Evolutionary conservation across 257 asterid species (phyloP).

Genomic region (Lantana camara): DNA sequence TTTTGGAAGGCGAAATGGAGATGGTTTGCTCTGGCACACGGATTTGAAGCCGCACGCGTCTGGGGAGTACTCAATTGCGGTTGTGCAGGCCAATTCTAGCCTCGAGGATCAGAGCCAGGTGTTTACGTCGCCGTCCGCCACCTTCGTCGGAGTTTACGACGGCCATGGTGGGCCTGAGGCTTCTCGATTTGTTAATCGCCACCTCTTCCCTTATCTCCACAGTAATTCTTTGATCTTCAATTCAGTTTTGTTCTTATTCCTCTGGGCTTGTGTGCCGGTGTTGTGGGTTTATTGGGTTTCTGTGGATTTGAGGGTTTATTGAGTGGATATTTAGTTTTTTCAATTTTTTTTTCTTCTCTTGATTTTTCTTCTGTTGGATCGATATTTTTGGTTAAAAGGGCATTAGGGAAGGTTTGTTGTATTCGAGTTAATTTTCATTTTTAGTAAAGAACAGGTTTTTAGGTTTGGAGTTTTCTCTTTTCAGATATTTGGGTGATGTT

Average conservation of each 20-base stretch:
- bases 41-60: conserved; percentile 83
- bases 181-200: conserved; percentile 81
- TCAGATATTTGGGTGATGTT: conserved; percentile 1
- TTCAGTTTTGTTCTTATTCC: background rate
- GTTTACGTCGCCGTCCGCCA: conserved; percentile 85
- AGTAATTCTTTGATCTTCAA: conserved; percentile 37
- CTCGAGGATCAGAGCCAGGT: conserved; percentile 97
- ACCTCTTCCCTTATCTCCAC: conserved; percentile 74
- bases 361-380: background rate
- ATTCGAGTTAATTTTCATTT: background rate
- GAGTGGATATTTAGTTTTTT: background rate
- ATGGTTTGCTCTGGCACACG: conserved; percentile 77
- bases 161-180: conserved; percentile 99
- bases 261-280: background rate
- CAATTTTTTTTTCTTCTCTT: too few species aligned
- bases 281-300: background rate
- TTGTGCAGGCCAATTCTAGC: conserved; percentile 87
- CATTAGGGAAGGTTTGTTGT: background rate
- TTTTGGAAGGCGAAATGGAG: conserved; percentile 63
- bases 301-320: conserved; percentile 9
- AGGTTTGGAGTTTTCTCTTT: conserved; percentile 6
- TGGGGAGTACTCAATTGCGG: conserved; percentile 92
- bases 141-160: conserved; percentile 90
- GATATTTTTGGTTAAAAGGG: background rate
- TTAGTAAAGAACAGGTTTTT: background rate